Base-by-base conservation (phyloP, 1,284 basidiomycete genomes). In the Boletus calvinii region DNA sequence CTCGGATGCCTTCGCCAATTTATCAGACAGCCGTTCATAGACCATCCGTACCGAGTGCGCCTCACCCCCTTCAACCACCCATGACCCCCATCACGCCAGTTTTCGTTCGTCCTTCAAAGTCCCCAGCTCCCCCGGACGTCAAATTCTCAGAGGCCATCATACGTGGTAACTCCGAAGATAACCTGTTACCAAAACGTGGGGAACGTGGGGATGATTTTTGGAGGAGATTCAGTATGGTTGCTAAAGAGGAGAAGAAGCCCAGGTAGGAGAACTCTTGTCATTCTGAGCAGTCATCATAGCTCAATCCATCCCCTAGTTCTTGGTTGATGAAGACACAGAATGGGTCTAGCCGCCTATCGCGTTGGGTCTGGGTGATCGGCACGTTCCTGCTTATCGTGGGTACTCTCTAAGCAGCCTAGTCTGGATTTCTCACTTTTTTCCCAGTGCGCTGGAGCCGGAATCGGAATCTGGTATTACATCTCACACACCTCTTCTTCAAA, bases 201-300 rank as follows among this genome's bases (percentile, higher is more conserved):
- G 80, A 86, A 59, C 81, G 77, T 50, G 87, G 87, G 1, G 88
- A 92, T 61, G 85, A 90, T 61, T 92, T 92, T 71, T 92, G 89
- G 89, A 76, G 87, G 52, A 75, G 90, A 41, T 92, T 92, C 70
- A 89, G 85, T 56, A 90, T 91, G 76, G 81, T 92, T 56, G 87
- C 81, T 8, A 87, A 83, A 65, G 81, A 85, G 55, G 83, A 87
- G 58, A 72, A 77, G 62, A 83, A 80, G 61, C 72, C 78, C 50
- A 85, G 81, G 83, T 81, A 55, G 6, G 68, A 59, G 31, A 17
- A 26, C 11, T 30, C 45, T 26, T 30, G 6, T 50, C 29, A n/a
- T 46, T 20, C 10, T 42, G 17, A 30, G 12, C 26, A 26, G 32
- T 42, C 13, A n/a, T 48, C 26, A 7, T 46, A 18, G 17, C 6